Conservation (phyloP, 768 basidiomycete genomes). For the Pleurotus salmoneostramineus region DNA sequence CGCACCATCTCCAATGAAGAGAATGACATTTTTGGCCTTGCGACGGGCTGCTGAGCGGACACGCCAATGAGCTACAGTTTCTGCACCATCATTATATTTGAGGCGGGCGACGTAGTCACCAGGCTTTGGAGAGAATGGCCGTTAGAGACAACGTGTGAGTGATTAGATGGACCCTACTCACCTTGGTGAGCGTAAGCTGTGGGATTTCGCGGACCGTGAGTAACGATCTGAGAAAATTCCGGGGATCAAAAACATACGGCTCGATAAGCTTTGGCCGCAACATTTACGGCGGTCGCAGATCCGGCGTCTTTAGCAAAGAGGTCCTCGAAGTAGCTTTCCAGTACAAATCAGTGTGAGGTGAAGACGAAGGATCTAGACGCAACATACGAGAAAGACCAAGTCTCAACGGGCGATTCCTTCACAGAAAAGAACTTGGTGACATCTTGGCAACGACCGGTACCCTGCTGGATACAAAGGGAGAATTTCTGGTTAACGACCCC, state of each 20-base stretch:
- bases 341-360: not conserved
- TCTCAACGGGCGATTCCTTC: conserved; percentile 8
- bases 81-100: conserved; percentile 26
- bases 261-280: conserved; percentile 13
- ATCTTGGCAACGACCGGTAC: conserved; percentile 9
- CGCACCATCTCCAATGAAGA: conserved; percentile 45
- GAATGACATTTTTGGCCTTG: conserved; percentile 38
- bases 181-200: conserved; percentile 25
- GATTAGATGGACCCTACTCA: conserved; percentile 6
- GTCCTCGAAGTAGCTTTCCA: conserved; percentile 11
- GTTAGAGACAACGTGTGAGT: not conserved
- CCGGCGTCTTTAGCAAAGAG: conserved; percentile 11
- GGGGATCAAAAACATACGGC: conserved; percentile 8
- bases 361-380: not conserved
- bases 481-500: conserved; percentile 11
- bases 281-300: conserved; percentile 8
- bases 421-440: conserved; percentile 9
- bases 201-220: not conserved
- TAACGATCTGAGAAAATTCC: too few relatives aligned
- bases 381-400: conserved; percentile 11
- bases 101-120: conserved; percentile 36
- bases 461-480: conserved; percentile 12
- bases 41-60: conserved; percentile 29
- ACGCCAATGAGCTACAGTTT: conserved; percentile 35
- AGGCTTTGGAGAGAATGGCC: conserved; percentile 18